phyloP scores from a whole-genome alignment of 768 basidiomycete species.

The Suillus hirtellus region DNA sequence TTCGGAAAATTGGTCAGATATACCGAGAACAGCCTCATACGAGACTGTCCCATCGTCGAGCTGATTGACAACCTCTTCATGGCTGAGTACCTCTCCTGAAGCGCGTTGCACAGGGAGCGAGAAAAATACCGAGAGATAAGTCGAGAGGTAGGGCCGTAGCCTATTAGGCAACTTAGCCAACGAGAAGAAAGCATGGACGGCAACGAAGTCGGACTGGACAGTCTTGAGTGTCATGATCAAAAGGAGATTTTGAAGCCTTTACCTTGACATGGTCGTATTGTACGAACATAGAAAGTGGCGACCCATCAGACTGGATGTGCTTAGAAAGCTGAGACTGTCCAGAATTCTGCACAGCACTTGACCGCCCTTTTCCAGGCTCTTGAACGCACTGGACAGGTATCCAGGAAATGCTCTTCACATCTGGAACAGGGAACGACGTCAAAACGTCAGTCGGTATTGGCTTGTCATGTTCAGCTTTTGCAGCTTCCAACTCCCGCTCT shows the following conservation, averaged over 20 bases:
- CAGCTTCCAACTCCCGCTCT: slow-evolving; percentile 66
- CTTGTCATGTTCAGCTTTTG: slow-evolving; percentile 83
- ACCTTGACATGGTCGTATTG: slow-evolving; percentile 95
- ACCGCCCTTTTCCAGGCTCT: slow-evolving; percentile 56
- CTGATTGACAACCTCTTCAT: slow-evolving; percentile 89
- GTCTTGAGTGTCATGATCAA: slow-evolving; percentile 10
- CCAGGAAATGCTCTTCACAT: slow-evolving; percentile 90
- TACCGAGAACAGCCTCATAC: slow-evolving; percentile 73
- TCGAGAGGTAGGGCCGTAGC: slow-evolving; percentile 78
- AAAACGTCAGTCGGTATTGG: slow-evolving; percentile 83
- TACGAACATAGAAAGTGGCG: slow-evolving; percentile 79
- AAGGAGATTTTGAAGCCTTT: slow-evolving; percentile 17
- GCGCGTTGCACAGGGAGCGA: slow-evolving; percentile 76
- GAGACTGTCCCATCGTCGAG: slow-evolving; percentile 91
- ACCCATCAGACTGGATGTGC: slow-evolving; percentile 69
- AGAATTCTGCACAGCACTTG: slow-evolving; percentile 25
- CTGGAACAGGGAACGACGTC: slow-evolving; percentile 85
- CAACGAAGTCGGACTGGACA: slow-evolving; percentile 86
- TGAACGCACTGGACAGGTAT: slow-evolving; percentile 74
- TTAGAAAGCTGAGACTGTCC: slow-evolving; percentile 50
- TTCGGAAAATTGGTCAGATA: slow-evolving; percentile 70
- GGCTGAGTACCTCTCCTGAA: slow-evolving; percentile 67
- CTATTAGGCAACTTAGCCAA: slow-evolving; percentile 67
- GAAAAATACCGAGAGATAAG: slow-evolving; percentile 86
- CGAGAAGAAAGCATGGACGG: slow-evolving; percentile 78